Evolutionary conservation across 208 protist genomes (phyloP), one percentile per base, ranked within the genome.

Genomic region (Trypanosoma rangeli): DNA sequence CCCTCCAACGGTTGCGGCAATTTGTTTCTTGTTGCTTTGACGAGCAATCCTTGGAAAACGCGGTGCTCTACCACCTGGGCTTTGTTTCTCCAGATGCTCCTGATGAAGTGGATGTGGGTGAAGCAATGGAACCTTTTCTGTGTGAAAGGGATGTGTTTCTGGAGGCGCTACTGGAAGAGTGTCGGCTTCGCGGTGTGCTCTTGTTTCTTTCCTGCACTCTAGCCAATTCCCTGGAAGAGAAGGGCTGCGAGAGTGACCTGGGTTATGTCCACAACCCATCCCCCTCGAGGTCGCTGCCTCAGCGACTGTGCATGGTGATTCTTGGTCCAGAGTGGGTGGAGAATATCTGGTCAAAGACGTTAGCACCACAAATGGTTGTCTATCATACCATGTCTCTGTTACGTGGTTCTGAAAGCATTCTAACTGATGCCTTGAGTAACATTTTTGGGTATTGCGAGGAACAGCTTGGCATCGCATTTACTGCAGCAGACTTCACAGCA

Each of bases 21-120:
- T 72, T 57, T 49, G 46, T 57, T 56, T 72, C 67, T 7, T 72
- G 42, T n/a, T 64, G 52, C 20, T 72, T 72, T 57, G 67, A 72
- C 48, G 57, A 72, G 46, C 67, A 72, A 48, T 64, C 57, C 5
- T 44, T 72, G 10, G 67, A 72, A n/a, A 64, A 64, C 48, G 54
- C 67, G 20, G 57, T 72, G 26, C 35, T 72, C 18, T 72, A 64
- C 56, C 55, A 72, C 50, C 35, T 72, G 44, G 57, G 67, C 3
- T 72, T 72, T 64, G 67, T 58, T 10, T 24, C 12, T 37, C 24
- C 57, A 35, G 67, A 64, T 48, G 57, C 56, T 44, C 67, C 55
- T 18, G 67, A 64, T 57, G 67, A 72, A 33, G 28, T 16, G n/a
- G 15, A 5, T 13, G 42, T 2, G 16, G 55, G 61, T 39, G 39